A percentile compares a stretch with the other conserved stretches of the same genome.
Conservation (phyloP, 331 rosid genomes). For the Cydonia oblonga region DNA sequence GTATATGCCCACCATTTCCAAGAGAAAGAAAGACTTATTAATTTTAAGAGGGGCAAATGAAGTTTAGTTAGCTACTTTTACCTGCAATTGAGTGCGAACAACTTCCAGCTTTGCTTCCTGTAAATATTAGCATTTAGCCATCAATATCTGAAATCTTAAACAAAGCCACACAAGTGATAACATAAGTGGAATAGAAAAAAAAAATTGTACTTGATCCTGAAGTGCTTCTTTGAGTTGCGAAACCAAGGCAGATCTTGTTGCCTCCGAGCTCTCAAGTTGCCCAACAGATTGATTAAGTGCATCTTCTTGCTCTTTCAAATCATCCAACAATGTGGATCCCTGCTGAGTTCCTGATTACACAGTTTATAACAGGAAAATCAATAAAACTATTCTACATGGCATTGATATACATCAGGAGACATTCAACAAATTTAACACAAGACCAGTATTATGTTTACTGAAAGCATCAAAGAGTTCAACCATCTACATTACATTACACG, state of each 20-base stretch:
- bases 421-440: too few species aligned
- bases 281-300: conserved; percentile 44
- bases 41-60: neutral
- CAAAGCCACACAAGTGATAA: neutral
- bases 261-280: conserved; percentile 49
- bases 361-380: neutral
- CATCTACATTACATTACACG: neutral
- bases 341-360: conserved; percentile 44
- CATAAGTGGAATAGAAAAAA: conserved; percentile 3
- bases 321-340: conserved; percentile 46
- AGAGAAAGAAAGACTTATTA: neutral
- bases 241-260: conserved; percentile 58
- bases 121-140: conserved; percentile 19
- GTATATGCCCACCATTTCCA: neutral
- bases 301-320: conserved; percentile 60
- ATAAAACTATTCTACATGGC: neutral
- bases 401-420: neutral
- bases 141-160: conserved; percentile 2
- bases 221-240: conserved; percentile 67
- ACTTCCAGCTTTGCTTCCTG: conserved; percentile 72
- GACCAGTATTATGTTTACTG: neutral
- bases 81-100: conserved; percentile 60
- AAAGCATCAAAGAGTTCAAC: neutral
- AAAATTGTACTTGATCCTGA: conserved; percentile 57
- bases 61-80: conserved; percentile 31